These are phyloP conservation scores for Periglandula ipomoeae DNA, from an alignment of 2,329 filamentous ascomycete species.

Conservation along the genomic window DNA sequence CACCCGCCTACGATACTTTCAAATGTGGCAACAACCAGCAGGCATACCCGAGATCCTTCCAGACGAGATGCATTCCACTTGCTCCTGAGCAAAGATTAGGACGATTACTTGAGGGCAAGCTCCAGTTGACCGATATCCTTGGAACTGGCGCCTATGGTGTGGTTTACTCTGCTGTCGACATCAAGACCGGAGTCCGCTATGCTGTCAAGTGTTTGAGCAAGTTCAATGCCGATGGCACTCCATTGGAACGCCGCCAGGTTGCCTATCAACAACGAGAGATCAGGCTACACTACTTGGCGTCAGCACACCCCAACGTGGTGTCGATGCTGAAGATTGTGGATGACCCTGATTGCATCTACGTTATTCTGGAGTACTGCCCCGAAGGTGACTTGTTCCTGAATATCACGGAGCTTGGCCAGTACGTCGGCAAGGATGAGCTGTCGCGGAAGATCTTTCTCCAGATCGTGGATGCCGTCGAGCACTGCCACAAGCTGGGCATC, in stretches of 20 bases:
- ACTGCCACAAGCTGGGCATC: constrained; percentile 87
- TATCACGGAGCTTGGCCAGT: constrained; percentile 91
- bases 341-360: constrained; percentile 84
- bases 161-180: constrained; percentile 82
- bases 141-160: constrained; percentile 95
- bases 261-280: constrained; percentile 93
- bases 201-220: constrained; percentile 98
- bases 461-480: constrained; percentile 90
- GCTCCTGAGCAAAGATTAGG: constrained; percentile 80
- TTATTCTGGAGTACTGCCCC: constrained; percentile 93
- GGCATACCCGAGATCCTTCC: constrained; percentile 29
- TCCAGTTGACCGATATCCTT: constrained; percentile 76
- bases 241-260: constrained; percentile 74
- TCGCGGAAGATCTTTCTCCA: constrained; percentile 86
- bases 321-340: constrained; percentile 92
- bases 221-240: constrained; percentile 59
- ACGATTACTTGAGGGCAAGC: constrained; percentile 68
- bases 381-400: constrained; percentile 96
- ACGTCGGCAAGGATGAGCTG: constrained; percentile 83
- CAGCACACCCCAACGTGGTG: constrained; percentile 85
- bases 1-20: constrained; percentile 42
- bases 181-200: constrained; percentile 72
- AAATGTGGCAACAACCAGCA: constrained; percentile 32
- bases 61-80: constrained; percentile 43
- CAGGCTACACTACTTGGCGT: constrained; percentile 79